Conservation (phyloP, 371 early-diverging fungal species). For the Mucor piriformis region DNA sequence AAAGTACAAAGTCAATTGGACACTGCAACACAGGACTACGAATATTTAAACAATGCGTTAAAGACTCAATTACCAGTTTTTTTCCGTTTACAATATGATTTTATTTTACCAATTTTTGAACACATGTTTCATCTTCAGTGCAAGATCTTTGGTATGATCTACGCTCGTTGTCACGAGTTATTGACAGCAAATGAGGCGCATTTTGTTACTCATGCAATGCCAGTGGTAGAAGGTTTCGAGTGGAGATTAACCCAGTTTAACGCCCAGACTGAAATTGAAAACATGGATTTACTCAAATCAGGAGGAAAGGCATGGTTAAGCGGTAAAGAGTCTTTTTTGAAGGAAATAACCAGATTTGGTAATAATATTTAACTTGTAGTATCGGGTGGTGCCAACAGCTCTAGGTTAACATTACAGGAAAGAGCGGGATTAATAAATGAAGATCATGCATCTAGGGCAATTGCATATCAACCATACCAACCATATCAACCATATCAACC, state of each 20-base stretch:
- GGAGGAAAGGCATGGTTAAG: slow-evolving; percentile 50
- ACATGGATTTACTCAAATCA: slow-evolving; percentile 43
- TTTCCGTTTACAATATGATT: slow-evolving; percentile 54
- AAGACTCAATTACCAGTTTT: slow-evolving; percentile 74
- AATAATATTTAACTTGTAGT: slow-evolving; percentile 11
- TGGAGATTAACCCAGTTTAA: slow-evolving; percentile 34
- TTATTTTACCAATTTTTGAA: slow-evolving; percentile 79
- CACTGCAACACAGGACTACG: slow-evolving; percentile 76
- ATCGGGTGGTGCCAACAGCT: slow-evolving; percentile 41
- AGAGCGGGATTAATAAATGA: slow-evolving; percentile 37
- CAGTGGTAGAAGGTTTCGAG: slow-evolving; percentile 35
- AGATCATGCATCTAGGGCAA: slow-evolving; percentile 1
- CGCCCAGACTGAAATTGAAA: slow-evolving; percentile 38
- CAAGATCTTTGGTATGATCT: slow-evolving; percentile 61
- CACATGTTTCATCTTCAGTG: slow-evolving; percentile 71
- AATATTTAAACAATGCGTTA: slow-evolving; percentile 67
- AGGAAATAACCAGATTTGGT: not conserved
- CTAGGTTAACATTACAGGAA: slow-evolving; percentile 41
- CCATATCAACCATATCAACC: slow-evolving; percentile 1
- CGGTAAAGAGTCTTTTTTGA: slow-evolving; percentile 13
- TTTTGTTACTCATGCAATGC: slow-evolving; percentile 44
- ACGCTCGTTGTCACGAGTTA: slow-evolving; percentile 59
- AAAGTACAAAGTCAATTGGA: slow-evolving; percentile 70
- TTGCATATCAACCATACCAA: slow-evolving; percentile 16
- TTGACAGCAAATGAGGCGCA: slow-evolving; percentile 38